phyloP scores from a whole-genome alignment of 257 asterid species.

The Voacanga thouarsii region DNA sequence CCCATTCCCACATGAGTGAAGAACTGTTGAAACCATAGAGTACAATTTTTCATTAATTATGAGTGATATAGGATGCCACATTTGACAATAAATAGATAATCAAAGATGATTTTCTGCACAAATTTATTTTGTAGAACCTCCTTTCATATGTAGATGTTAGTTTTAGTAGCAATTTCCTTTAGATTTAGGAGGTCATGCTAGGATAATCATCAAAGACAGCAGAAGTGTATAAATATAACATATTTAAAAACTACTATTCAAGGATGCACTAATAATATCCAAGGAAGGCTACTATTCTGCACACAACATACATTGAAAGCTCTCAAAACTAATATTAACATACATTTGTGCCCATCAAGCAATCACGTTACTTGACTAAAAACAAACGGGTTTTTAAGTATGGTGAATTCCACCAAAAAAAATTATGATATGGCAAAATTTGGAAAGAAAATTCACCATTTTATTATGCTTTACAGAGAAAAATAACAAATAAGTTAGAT shows the following conservation, averaged over 20 bases:
- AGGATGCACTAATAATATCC: conserved; percentile 33
- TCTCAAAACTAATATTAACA: not conserved
- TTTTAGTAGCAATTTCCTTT: not conserved
- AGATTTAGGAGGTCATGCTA: not conserved
- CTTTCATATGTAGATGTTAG: no score
- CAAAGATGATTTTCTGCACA: not conserved
- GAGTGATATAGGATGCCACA: not conserved
- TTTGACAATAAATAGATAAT: not conserved
- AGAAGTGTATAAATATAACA: not conserved
- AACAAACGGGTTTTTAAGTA: no score
- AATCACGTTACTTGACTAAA: no score
- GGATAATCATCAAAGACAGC: not conserved
- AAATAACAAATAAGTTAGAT: no score
- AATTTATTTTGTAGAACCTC: no score
- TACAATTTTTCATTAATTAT: not conserved
- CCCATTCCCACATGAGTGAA: not conserved
- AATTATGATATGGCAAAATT: no score
- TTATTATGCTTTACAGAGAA: no score
- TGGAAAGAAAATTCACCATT: no score
- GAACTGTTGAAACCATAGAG: not conserved
- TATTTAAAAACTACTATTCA: not conserved
- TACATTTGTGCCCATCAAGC: no score
- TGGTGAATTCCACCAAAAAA: no score
- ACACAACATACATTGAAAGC: conserved; percentile 1
- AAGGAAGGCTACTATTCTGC: conserved; percentile 96